Conservation (phyloP, 2,329 filamentous ascomycete genomes). For the Fusarium ramigenum region DNA sequence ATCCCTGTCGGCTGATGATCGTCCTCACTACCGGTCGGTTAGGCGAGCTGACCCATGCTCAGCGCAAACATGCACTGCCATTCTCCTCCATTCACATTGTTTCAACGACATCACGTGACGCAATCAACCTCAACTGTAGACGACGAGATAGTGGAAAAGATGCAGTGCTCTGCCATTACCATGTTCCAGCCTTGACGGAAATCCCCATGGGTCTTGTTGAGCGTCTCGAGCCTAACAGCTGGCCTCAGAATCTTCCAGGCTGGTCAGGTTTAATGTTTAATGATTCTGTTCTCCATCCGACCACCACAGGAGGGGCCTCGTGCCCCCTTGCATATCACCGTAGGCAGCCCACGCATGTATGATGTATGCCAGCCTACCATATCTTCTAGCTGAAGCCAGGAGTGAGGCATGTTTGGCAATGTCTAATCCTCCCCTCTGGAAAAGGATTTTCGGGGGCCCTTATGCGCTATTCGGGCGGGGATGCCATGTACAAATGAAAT, state of each 20-base stretch:
- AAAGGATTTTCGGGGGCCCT: background rate
- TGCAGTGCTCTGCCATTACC: conserved; percentile 6
- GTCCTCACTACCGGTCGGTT: conserved; percentile 25
- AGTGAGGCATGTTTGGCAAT: background rate
- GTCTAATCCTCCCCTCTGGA: background rate
- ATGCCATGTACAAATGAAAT: conserved; percentile 7
- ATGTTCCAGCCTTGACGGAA: background rate
- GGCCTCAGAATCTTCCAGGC: background rate
- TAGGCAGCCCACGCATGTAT: background rate
- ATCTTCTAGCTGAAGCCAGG: background rate
- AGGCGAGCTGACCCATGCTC: conserved; percentile 16
- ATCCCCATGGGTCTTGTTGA: background rate
- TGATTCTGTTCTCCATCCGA: background rate
- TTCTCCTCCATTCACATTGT: background rate
- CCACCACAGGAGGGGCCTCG: background rate
- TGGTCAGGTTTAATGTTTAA: background rate
- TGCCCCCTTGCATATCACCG: conserved; percentile 25
- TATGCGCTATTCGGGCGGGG: background rate
- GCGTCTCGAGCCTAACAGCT: background rate
- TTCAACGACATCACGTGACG: conserved; percentile 29
- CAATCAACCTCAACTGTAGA: background rate
- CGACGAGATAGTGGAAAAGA: background rate
- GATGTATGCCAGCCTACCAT: background rate
- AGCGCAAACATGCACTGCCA: conserved; percentile 1
- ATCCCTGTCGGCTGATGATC: conserved; percentile 13